A percentile compares a stretch with the other conserved stretches of the same genome.
phyloP scores from a whole-genome alignment of 805 yeast species.

The Candida multigemmis region DNA sequence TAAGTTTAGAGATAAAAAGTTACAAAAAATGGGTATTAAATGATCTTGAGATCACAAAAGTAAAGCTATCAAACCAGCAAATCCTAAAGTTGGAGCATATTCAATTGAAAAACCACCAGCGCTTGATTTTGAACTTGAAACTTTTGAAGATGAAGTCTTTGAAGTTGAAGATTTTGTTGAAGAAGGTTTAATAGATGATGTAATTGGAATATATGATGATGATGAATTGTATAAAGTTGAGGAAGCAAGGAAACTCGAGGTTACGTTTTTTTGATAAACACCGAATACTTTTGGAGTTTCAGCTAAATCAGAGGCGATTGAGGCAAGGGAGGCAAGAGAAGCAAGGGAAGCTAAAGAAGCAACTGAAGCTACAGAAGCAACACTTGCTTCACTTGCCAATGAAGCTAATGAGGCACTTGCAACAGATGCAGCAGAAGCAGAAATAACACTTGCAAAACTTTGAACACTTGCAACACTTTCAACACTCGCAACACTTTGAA shows the following conservation, averaged over 20 bases:
- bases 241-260: conserved; percentile 4
- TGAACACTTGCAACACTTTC: conserved; percentile 4
- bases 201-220: conserved; percentile 12
- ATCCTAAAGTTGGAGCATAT: conserved; percentile 12
- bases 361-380: conserved; percentile 5
- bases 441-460: conserved; percentile 6
- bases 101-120: conserved; percentile 4
- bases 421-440: conserved; percentile 6
- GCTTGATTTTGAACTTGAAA: conserved; percentile 5
- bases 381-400: conserved; percentile 6
- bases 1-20: background rate
- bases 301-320: conserved; percentile 1
- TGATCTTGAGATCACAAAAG: background rate
- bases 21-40: background rate
- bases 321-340: conserved; percentile 4
- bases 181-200: conserved; percentile 9
- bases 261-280: too few species aligned
- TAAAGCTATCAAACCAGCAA: conserved; percentile 18
- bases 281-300: too few species aligned
- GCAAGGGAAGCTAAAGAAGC: conserved; percentile 3
- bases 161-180: conserved; percentile 3
- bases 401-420: conserved; percentile 8
- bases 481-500: conserved; percentile 5
- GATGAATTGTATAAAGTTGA: conserved; percentile 5
- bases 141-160: conserved; percentile 5